Evolutionary conservation across 202 grass and related monocot genomes (phyloP).

Genomic region (Setaria viridis): DNA sequence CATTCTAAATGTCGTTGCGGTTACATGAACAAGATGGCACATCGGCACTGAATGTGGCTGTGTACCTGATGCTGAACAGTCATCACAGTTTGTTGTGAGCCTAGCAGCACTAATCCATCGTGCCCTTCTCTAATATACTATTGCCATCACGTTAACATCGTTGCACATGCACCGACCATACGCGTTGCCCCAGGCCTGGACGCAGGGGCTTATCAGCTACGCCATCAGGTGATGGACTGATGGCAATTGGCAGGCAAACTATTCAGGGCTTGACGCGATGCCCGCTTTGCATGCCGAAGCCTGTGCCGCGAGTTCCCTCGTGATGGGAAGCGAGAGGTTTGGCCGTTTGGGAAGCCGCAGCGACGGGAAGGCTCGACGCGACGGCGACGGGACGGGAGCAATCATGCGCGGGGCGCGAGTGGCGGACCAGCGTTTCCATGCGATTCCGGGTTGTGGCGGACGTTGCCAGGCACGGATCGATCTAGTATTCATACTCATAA

Average conservation of each 20-base stretch:
- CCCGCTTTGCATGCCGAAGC: not conserved
- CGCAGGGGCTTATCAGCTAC: not conserved
- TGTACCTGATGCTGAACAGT: not conserved
- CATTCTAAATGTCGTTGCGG: not conserved
- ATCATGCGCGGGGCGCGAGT: not conserved
- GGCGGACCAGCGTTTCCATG: not conserved
- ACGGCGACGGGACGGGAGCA: not conserved
- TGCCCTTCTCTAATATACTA: not conserved
- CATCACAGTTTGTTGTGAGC: not conserved
- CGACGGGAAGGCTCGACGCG: not conserved
- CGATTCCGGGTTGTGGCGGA: not conserved
- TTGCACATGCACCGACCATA: slow-evolving; percentile 16
- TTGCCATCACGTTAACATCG: not conserved
- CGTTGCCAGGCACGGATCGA: not conserved
- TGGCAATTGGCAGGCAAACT: not conserved
- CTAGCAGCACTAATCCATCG: not conserved
- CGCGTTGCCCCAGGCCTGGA: not conserved
- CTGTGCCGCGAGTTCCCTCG: not conserved
- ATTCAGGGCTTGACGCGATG: not conserved
- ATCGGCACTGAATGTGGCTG: not conserved
- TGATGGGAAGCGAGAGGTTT: not conserved
- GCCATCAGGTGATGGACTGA: not conserved
- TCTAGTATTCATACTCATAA: not conserved
- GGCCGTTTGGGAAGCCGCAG: not conserved
- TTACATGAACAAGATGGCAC: not conserved